These are phyloP conservation scores for Aspergillus pseudoterreus DNA, from an alignment of 2,329 filamentous ascomycete genomes.

Conservation along the genomic window DNA sequence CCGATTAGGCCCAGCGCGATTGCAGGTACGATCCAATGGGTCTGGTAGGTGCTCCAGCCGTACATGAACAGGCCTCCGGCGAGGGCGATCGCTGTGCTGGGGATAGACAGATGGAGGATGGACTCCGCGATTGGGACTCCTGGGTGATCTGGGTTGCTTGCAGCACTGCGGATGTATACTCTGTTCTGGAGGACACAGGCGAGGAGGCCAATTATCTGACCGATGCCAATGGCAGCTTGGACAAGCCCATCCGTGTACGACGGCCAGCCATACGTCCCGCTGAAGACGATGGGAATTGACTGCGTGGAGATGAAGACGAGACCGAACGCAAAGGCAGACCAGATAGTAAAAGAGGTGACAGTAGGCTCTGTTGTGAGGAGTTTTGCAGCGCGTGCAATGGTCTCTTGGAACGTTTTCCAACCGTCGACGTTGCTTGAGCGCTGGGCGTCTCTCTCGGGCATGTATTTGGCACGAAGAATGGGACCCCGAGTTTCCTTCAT, in stretches of 20 bases:
- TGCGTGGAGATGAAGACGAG: constrained; percentile 44
- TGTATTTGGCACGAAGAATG: constrained; percentile 15
- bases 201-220: constrained; percentile 38
- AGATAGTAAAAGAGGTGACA: constrained; percentile 41
- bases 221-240: constrained; percentile 40
- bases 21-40: constrained; percentile 34
- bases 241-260: constrained; percentile 35
- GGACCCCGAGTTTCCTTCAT: constrained; percentile 41
- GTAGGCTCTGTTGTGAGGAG: constrained; percentile 43
- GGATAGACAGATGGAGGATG: constrained; percentile 40
- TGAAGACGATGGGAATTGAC: constrained; percentile 42
- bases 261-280: constrained; percentile 26
- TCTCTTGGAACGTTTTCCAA: constrained; percentile 13
- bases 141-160: constrained; percentile 36
- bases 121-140: constrained; percentile 43
- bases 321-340: constrained; percentile 44
- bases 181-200: constrained; percentile 21
- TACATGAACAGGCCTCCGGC: constrained; percentile 35
- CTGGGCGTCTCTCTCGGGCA: background rate
- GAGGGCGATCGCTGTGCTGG: constrained; percentile 31
- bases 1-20: constrained; percentile 37
- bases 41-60: constrained; percentile 32
- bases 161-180: constrained; percentile 27
- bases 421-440: background rate
- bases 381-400: constrained; percentile 33